Base-by-base conservation (phyloP, 2,329 filamentous ascomycete genomes). In the Pseudocercospora fijiensis region DNA sequence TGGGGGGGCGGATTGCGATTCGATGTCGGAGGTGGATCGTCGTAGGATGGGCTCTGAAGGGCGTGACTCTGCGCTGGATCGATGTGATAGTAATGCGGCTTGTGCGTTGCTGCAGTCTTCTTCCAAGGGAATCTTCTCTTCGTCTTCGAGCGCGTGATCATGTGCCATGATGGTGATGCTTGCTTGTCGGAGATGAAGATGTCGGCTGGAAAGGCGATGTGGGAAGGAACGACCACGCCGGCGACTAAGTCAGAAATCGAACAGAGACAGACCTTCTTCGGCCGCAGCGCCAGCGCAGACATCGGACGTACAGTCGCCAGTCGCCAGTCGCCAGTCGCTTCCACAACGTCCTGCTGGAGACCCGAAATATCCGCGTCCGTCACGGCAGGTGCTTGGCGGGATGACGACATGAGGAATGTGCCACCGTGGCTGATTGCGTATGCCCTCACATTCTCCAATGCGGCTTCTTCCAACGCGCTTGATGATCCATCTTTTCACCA, bases 61-160 rank as follows among this genome's bases (percentile, higher is more conserved):
- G 27, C 28, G 55, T 11, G 62, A 61, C 58, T 64, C 62, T 27
- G 62, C 57, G 53, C 62, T 64, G 1, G 62, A 61, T 37, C 62
- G 62, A 22, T 60, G 51, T 9, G 49, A n/a, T 24, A 27, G 45
- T 33, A 62, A 45, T 37, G 58, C 56, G 58, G 51, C 13, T 55
- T 60, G 45, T 30, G 22, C 28, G 58, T 41, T 41, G 37, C 22
- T 24, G 33, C 9, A 10, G 61, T 27, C 47, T 30, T 56, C 41
- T 47, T 53, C 33, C 43, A 53, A 16, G 24, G 16, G 37, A 24
- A 41, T 28, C 43, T 61, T 61, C 61, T 63, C 57, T 33, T 59
- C 58, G 43, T 63, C 57, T 33, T 59, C 58, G 43, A 58, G 52
- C 24, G 57, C 62, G 10, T 33, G 52, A 20, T 56, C 45, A 5